Base-by-base conservation (phyloP, 108 stramenopile genomes). In the Nitzschia sp. region DNA sequence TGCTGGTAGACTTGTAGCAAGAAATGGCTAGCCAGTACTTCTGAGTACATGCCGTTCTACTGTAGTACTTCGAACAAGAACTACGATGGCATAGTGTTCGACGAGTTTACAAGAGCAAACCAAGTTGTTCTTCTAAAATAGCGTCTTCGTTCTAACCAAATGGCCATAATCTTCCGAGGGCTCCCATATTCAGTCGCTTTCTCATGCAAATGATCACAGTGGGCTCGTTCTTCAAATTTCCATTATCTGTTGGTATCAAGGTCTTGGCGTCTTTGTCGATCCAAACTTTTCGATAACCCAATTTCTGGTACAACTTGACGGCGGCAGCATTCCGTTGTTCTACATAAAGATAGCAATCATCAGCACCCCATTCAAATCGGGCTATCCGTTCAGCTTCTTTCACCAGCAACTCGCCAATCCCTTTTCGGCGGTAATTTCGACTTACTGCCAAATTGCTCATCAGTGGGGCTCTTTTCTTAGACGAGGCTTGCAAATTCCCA, bases 361-460 rank as follows among this genome's bases (percentile, higher is more conserved):
- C 76, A 45, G 68, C 85, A 30, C 85, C 86, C 89, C 89, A 93
- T 35, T 86, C 80, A 55, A 70, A 75, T 2, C 77, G 72, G 4
- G 76, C 86, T 11, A 88, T 50, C 6, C 68, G 57, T 83, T 94
- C 92, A 11, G 78, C 75, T 29, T 80, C 80, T 4, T 59, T 64
- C 15, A 93, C 89, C 56, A 93, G 50, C 28, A 84, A 73, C 65
- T 85, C 89, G 5, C 84, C 92, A 26, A 93, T 66, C 0, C 92
- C 92, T 33, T 66, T 82, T 56, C 89, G 72, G 34, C 92, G 74
- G 36, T 73, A 88, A 22, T 76, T 53, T 9, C 76, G 72, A 4
- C 80, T 58, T n/a, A 94, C 80, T 34, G 86, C 89, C 25, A 91
- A 72, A 59, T 94, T 91, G 62, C 71, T 74, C 92, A 91, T 91